phyloP scores from a whole-genome alignment of 768 basidiomycete species.

The Rhizopogon rudus region DNA sequence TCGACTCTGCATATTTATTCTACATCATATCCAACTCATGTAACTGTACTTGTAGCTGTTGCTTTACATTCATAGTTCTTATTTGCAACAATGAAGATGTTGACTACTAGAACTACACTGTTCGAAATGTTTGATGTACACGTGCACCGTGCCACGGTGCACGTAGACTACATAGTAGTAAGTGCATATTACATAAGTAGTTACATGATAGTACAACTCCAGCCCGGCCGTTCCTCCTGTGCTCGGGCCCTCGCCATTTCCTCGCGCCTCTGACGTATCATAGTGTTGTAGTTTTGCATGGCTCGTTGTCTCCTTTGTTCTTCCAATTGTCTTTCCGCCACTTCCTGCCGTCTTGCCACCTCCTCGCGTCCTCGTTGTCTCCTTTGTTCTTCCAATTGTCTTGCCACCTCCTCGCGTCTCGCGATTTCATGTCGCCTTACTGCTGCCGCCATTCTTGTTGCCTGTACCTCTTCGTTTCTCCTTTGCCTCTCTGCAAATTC shows the following conservation, averaged over 20 bases:
- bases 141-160: too few relatives aligned
- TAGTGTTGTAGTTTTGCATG: not conserved
- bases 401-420: not conserved
- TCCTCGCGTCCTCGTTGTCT: not conserved
- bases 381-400: too few relatives aligned
- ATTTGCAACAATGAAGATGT: constrained; percentile 2
- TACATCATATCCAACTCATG: constrained; percentile 6
- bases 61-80: not conserved
- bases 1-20: constrained; percentile 2
- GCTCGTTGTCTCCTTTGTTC: not conserved
- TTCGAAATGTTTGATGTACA: too few relatives aligned
- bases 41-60: constrained; percentile 8
- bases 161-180: too few relatives aligned
- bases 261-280: not conserved
- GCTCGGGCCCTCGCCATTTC: constrained; percentile 4
- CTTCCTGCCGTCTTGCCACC: not conserved
- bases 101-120: not conserved
- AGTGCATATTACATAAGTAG: too few relatives aligned
- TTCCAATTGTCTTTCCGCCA: not conserved
- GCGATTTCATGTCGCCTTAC: not conserved
- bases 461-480: not conserved
- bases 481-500: not conserved
- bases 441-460: not conserved
- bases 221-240: constrained; percentile 6
- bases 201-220: constrained; percentile 24